Base-by-base conservation (phyloP, 306 rosid genomes). In the Vigna radiata region DNA sequence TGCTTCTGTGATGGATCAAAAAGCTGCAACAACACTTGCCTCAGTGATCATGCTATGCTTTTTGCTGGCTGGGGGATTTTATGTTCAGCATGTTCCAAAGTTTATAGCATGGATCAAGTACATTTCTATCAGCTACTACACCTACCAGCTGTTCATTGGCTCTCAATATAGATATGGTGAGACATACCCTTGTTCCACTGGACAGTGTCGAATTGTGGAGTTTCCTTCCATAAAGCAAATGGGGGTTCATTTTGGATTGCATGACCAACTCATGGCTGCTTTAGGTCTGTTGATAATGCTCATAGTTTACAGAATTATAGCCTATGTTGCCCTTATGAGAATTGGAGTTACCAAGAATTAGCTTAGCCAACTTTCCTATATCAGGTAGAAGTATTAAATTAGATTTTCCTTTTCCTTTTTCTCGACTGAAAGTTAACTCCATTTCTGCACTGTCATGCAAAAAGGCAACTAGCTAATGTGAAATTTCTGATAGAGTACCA, bases 301-400 rank as follows among this genome's bases (percentile, higher is more conserved):
- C 0, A 52, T 89, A 48, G 87, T 79, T 44, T 93, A 86, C 39
- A 88, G 98, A 53, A 62, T 93, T 15, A 17, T 93, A 46, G 96
- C 96, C 72, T 93, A 90, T 73, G 4, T 85, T 55, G 86, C 86
- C 44, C 86, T 91, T 27, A 86, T 83, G 93, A 87, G 95, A 82
- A 65, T 91, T 82, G 95, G 97, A 4, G 78, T 83, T 0, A 87
- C 76, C 29, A 90, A 80, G 81, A 82, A 75, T 21, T 61, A 67
- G 77, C 12, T 0, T 81, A 81, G 36, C 0, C 5, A 71, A 36
- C 5, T 17, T n/a, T 10, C 29, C 6, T 16, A 8, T 23, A 15
- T 46, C 8, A 68, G 41, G 17, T 19, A 33, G 58, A 10, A 5
- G 25, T 25, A 39, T 12, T 39, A 17, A 3, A 55, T 4, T 55